A percentile compares a stretch with the other conserved stretches of the same genome.
Conservation (phyloP, 2,329 filamentous ascomycete genomes). For the Simplicillium sp. region DNA sequence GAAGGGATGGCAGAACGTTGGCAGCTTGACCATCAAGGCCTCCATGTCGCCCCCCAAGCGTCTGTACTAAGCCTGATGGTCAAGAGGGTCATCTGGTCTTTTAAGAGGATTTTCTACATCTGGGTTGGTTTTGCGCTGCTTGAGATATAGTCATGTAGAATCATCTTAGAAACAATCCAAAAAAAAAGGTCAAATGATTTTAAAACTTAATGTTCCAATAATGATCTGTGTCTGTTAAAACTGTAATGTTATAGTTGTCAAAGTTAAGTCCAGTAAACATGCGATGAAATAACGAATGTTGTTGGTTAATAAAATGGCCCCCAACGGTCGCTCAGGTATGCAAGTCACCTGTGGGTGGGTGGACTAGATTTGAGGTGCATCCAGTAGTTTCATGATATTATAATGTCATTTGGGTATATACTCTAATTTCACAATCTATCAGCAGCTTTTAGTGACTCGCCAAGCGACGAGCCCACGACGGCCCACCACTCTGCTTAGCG, state of each 20-base stretch:
- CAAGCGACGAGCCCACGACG: constrained; percentile 52
- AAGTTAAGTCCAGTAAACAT: too few species aligned
- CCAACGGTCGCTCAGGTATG: too few species aligned
- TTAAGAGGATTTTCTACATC: constrained; percentile 10
- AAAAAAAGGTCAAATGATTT: constrained; percentile 1
- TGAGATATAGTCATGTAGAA: constrained; percentile 2
- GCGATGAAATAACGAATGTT: too few species aligned
- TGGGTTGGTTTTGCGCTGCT: constrained; percentile 2
- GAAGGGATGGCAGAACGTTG: constrained; percentile 99
- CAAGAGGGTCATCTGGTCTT: constrained; percentile 11
- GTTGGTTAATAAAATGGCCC: too few species aligned
- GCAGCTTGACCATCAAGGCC: constrained; percentile 99
- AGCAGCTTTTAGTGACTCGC: constrained; percentile 56
- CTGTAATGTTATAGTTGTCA: too few species aligned
- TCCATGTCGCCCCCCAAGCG: constrained; percentile 98
- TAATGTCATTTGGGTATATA: constrained; percentile 5
- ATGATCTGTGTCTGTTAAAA: too few species aligned
- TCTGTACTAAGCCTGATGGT: constrained; percentile 64
- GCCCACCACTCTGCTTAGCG: constrained; percentile 57
- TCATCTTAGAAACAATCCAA: constrained; percentile 1
- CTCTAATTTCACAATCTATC: neutral
- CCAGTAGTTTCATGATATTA: neutral
- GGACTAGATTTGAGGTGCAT: too few species aligned
- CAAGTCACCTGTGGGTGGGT: too few species aligned
- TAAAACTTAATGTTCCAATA: too few species aligned